Evolutionary conservation across 2,329 filamentous ascomycete genomes (phyloP).

Genomic region (Chalara sp.): DNA sequence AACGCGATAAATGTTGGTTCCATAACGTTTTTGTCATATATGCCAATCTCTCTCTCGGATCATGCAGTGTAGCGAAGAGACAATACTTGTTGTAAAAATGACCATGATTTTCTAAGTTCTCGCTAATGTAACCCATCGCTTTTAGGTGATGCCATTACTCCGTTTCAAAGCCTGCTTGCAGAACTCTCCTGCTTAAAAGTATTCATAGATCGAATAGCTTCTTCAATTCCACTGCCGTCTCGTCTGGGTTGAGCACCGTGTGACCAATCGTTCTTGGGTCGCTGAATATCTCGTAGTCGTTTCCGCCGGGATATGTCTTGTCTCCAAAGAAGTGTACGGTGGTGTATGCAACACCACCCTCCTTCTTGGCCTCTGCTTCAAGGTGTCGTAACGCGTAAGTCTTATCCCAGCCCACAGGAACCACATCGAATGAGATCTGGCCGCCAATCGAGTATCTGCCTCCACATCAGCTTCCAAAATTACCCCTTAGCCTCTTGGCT

Average conservation of each 20-base stretch:
- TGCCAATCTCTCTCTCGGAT: too few relatives aligned
- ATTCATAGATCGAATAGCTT: slow-evolving; percentile 66
- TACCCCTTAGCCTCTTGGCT: too few relatives aligned
- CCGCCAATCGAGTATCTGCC: slow-evolving; percentile 88
- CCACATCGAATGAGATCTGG: slow-evolving; percentile 97
- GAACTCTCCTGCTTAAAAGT: neutral
- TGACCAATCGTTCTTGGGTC: slow-evolving; percentile 82
- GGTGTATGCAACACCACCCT: slow-evolving; percentile 69
- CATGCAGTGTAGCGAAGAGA: neutral
- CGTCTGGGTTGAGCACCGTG: slow-evolving; percentile 71
- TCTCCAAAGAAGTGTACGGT: slow-evolving; percentile 98
- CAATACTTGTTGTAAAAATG: neutral
- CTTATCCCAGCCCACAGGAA: slow-evolving; percentile 97
- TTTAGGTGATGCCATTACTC: too few relatives aligned
- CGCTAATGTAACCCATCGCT: too few relatives aligned
- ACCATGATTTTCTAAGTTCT: too few relatives aligned
- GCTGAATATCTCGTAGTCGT: slow-evolving; percentile 90
- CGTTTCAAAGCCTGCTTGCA: neutral
- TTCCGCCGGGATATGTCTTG: slow-evolving; percentile 86
- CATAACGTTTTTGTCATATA: neutral
- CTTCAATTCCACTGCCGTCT: slow-evolving; percentile 74
- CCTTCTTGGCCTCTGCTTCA: slow-evolving; percentile 67
- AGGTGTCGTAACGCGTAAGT: slow-evolving; percentile 90
- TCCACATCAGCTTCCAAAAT: neutral
- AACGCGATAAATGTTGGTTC: slow-evolving; percentile 6